Conservation (phyloP, 2,329 filamentous ascomycete genomes). For the Scedosporium boydii region DNA sequence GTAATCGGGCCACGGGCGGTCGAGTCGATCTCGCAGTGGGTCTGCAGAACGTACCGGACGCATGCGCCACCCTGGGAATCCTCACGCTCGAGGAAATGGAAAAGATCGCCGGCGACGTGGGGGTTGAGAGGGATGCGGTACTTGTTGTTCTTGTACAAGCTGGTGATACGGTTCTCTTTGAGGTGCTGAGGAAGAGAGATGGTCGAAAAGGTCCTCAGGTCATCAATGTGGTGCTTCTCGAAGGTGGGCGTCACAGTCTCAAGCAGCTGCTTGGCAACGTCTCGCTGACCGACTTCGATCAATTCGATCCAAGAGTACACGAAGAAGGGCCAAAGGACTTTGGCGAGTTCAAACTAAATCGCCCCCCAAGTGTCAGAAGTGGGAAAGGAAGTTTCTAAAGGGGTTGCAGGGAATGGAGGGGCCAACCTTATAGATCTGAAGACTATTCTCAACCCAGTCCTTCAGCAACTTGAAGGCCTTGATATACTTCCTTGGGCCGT, state of each 20-base stretch:
- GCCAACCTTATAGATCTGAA: slow-evolving; percentile 83
- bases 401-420: background rate
- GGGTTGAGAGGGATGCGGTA: slow-evolving; percentile 87
- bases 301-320: slow-evolving; percentile 87
- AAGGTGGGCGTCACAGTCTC: slow-evolving; percentile 59
- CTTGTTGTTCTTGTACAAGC: slow-evolving; percentile 75
- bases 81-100: slow-evolving; percentile 85
- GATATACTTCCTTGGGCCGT: slow-evolving; percentile 65
- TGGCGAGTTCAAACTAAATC: slow-evolving; percentile 68
- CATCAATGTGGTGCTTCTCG: slow-evolving; percentile 68
- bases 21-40: slow-evolving; percentile 47
- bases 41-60: slow-evolving; percentile 62
- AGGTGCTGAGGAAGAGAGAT: slow-evolving; percentile 72
- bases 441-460: slow-evolving; percentile 80
- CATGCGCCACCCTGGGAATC: slow-evolving; percentile 70
- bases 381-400: background rate
- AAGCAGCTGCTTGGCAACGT: slow-evolving; percentile 67
- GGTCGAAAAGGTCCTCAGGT: slow-evolving; percentile 64
- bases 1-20: slow-evolving; percentile 54
- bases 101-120: slow-evolving; percentile 70
- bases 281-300: slow-evolving; percentile 58
- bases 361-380: slow-evolving; percentile 7
- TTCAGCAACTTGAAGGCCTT: slow-evolving; percentile 65
- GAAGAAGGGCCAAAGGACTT: slow-evolving; percentile 86
- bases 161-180: slow-evolving; percentile 64